Evolutionary conservation across 805 yeast genomes (phyloP).

Genomic region (Tetrapisispora pingtungensis): DNA sequence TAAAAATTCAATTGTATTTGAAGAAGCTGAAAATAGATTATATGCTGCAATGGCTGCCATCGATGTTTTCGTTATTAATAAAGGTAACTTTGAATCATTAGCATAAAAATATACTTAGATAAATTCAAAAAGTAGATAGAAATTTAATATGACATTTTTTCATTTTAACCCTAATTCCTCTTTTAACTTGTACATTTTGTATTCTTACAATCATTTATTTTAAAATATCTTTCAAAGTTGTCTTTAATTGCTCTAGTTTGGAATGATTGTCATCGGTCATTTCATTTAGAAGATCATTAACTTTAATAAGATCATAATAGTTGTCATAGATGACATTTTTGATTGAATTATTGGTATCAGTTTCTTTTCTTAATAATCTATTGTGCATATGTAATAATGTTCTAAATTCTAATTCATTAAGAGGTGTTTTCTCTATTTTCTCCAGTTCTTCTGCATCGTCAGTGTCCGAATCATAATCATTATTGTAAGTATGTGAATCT

Average conservation of each 20-base stretch:
- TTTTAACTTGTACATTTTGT: neutral
- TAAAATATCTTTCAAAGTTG: slow-evolving; percentile 7
- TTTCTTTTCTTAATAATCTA: slow-evolving; percentile 20
- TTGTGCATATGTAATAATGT: slow-evolving; percentile 23
- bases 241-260: slow-evolving; percentile 7
- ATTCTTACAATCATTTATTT: neutral
- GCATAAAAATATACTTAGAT: neutral
- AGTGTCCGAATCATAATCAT: neutral
- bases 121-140: too few relatives aligned
- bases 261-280: slow-evolving; percentile 6
- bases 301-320: slow-evolving; percentile 61
- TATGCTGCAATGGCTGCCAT: slow-evolving; percentile 94
- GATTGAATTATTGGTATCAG: slow-evolving; percentile 34
- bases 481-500: neutral
- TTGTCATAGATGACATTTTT: slow-evolving; percentile 67
- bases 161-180: neutral
- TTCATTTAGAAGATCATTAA: slow-evolving; percentile 41
- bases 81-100: slow-evolving; percentile 43
- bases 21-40: slow-evolving; percentile 91
- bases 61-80: slow-evolving; percentile 80
- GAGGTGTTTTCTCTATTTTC: slow-evolving; percentile 6
- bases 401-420: slow-evolving; percentile 12
- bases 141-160: too few relatives aligned
- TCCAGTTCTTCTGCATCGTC: neutral
- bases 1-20: slow-evolving; percentile 75